Evolutionary conservation across 805 yeast genomes (phyloP), one percentile per base, ranked within the genome.

Genomic region (Candida broadrunensis): DNA sequence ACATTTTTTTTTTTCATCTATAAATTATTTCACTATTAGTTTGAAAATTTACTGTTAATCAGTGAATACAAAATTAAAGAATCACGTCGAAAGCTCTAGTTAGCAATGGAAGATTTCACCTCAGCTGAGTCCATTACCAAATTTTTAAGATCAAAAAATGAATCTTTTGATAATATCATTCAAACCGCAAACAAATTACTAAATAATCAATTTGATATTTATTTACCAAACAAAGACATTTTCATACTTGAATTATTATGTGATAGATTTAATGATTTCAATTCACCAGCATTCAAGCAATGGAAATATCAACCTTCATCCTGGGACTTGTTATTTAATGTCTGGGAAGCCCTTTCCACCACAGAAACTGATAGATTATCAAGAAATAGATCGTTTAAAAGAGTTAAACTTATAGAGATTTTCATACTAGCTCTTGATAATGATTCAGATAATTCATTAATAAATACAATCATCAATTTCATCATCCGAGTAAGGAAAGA

Each of bases 181-280:
- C 50, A 34, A 33, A 61, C 56, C 33, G 65, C 66, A 5, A 49
- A 41, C 19, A 51, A 50, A 27, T 60, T 70, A 23, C 54, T 77
- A 16, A 66, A 57, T 21, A 61, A 55, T 15, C 40, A 56, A 29
- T 41, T 56, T 43, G 39, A 55, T 39, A 65, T 78, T 2, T 71
- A 66, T 40, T 68, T 85, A 12, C 90, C 89, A 7, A 75, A 80
- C 42, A 64, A 64, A 39, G 71, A 72, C 18, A 52, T 60, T 1
- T 85, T 85, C 47, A 61, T 83, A 3, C 65, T 83, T 37, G 86
- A 81, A 36, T 63, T 85, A 25, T 45, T 84, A 1, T 68, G 78
- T 38, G 88, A 83, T 52, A 65, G 89, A 40, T 57, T 84, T 51
- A 73, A 75, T 42, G 86, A 80, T 41, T 70, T 69, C 35, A 55